A percentile compares a stretch with the other conserved stretches of the same genome.
These are phyloP conservation scores for Tuber borchii DNA, from an alignment of 495 filamentous ascomycete species.

Conservation along the genomic window DNA sequence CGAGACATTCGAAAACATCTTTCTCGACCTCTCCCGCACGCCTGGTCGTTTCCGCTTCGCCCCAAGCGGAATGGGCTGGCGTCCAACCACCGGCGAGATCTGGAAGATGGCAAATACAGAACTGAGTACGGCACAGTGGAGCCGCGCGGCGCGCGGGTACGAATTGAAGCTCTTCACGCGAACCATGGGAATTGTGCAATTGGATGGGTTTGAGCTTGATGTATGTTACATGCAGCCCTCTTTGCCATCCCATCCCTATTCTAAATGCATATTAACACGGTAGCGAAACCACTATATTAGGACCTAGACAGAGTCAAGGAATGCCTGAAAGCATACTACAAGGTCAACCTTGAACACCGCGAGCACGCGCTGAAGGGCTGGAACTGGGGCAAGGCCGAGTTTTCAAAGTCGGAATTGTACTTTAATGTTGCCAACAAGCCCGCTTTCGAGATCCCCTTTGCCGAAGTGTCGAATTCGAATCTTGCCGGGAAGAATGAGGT, in stretches of 20 bases:
- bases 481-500: constrained; percentile 97
- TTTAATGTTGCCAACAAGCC: constrained; percentile 97
- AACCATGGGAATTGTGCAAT: constrained; percentile 75
- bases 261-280: neutral
- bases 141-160: constrained; percentile 81
- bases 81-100: constrained; percentile 78
- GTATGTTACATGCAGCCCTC: constrained; percentile 45
- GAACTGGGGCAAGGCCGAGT: constrained; percentile 99
- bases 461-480: constrained; percentile 96
- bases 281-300: constrained; percentile 45
- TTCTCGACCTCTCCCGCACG: constrained; percentile 86
- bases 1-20: constrained; percentile 93
- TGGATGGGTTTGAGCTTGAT: constrained; percentile 92
- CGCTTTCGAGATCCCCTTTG: constrained; percentile 94
- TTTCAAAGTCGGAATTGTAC: constrained; percentile 84
- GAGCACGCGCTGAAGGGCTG: constrained; percentile 94
- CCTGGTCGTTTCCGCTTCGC: constrained; percentile 87
- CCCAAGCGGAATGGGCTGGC: constrained; percentile 90
- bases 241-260: neutral
- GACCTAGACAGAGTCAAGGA: constrained; percentile 85
- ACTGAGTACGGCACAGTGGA: constrained; percentile 85
- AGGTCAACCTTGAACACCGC: constrained; percentile 78
- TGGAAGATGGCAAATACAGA: constrained; percentile 82
- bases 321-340: constrained; percentile 94
- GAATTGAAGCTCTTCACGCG: constrained; percentile 85